Base-by-base conservation (phyloP, 176 grass and related monocot genomes). In the Tillandsia fasciculata region DNA sequence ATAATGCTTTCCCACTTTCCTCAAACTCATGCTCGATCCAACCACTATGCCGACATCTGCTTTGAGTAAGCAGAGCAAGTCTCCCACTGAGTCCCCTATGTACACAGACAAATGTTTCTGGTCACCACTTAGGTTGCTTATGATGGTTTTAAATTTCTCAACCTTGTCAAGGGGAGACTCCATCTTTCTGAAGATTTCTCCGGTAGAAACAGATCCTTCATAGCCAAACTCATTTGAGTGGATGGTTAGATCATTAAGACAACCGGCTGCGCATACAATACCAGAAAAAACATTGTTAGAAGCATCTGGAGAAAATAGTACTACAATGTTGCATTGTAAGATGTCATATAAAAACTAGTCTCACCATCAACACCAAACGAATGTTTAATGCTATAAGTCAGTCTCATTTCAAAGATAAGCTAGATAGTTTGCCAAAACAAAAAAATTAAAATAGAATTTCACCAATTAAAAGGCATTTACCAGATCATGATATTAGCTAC, bases 161-260 rank as follows among this genome's bases (percentile, higher is more conserved):
- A 86, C 81, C 74, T 92, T 97, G 71, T 92, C 89, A 26, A 87
- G 23, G 11, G 86, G 94, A 49, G 94, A 90, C 69, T 97, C 81
- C 23, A 97, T 97, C 58, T 83, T 87, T 74, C 79, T 87, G 51
- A 77, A 68, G 78, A 97, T 87, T 72, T 90, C 53, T 67, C 94
- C 94, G 22, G 89, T 97, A 68, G 94, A 97, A 81, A 97, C 49
- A 66, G 89, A 87, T 51, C 63, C 86, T 68, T 92, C 84, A 61
- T 92, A 97, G 73, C 66, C 78, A 78, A 97, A 90, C 78, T 97
- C 94, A 42, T 97, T 93, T 0, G 94, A 90, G 70, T 97, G 94
- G 81, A 97, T 83, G 82, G 65, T 85, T 82, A 93, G 64, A 64
- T 83, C 84, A 10, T 92, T 71, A 52, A 93, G 74, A 83, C 87